Percentiles rank a stretch among this genome's conserved stretches.
These are phyloP conservation scores for Casuarina equisetifolia DNA, from an alignment of 306 rosid genomes.

Conservation along the genomic window DNA sequence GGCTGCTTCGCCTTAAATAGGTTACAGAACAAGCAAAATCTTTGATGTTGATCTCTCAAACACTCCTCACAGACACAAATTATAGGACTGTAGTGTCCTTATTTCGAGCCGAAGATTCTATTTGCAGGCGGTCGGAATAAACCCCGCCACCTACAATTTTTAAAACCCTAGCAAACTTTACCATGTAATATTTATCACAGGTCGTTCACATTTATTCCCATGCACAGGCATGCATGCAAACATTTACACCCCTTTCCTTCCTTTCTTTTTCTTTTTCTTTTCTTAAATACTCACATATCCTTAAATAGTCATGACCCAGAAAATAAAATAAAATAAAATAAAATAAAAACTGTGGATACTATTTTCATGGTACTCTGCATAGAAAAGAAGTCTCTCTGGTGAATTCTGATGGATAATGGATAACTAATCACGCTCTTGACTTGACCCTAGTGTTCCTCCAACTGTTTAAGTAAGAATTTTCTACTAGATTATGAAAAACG, in stretches of 20 bases:
- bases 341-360: neutral
- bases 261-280: neutral
- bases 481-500: neutral
- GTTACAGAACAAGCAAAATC: slow-evolving; percentile 11
- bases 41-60: slow-evolving; percentile 24
- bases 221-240: neutral
- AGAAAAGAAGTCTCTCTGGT: neutral
- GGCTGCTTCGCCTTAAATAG: slow-evolving; percentile 19
- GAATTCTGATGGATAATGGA: neutral
- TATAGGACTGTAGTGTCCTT: slow-evolving; percentile 8
- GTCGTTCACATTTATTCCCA: neutral
- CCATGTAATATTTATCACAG: neutral
- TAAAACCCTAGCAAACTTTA: slow-evolving; percentile 9
- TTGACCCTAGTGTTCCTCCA: neutral
- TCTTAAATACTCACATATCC: neutral
- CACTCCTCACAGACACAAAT: neutral
- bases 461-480: neutral
- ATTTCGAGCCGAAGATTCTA: slow-evolving; percentile 12
- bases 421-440: neutral
- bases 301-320: neutral
- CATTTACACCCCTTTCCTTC: neutral
- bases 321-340: too few species aligned
- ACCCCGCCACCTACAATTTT: slow-evolving; percentile 9
- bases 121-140: slow-evolving; percentile 27
- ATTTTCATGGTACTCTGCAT: neutral